Evolutionary conservation across 257 asterid genomes (phyloP), one percentile per base, ranked within the genome.

Genomic region (Paraleonurus japonicus): DNA sequence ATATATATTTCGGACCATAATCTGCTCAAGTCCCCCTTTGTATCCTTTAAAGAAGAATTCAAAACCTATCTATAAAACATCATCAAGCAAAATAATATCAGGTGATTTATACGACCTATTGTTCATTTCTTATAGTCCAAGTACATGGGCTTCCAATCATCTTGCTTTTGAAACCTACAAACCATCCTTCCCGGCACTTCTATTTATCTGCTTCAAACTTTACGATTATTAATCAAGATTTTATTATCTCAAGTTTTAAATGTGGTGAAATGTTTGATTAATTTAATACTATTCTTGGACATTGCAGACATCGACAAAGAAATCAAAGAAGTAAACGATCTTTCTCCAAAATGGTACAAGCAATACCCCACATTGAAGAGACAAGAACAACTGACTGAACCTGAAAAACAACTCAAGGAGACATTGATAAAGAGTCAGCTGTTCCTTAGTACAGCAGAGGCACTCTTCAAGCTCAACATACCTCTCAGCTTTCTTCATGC

Each of bases 401-500:
- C 83, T 4, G 97, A 91, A 71, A 88, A 88, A 61, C 69, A 81
- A 22, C 90, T 94, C 66, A 94, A 91, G 78, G 92, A 85, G 74
- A 78, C 75, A 22, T 70, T 89, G 37, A 85, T 88, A 5, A 89
- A 82, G 73, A 87, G 85, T 20, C 94, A 88, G 65, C 55, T 76
- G 37, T 88, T 94, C 75, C 89, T 89, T 0, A 84, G 89, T 77
- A 82, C 95, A 4, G 87, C 98, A 43, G 98, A 94, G 75, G 87
- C 97, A 1, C 88, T 94, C 47, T 88, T 87, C 92, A 89, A 88
- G 78, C 96, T 94, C 87, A 88, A 89, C 70, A 81, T 91, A 64
- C 96, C 96, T 0, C 51, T 84, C 66, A 83, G 79, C 77, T 79
- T 81, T 33, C 92, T 87, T 45, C 88, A 87, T 15, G 84, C 74